Percentiles rank a stretch among this genome's conserved stretches.
Conservation (phyloP, 305 asterid species). For the Coffea humblotiana region DNA sequence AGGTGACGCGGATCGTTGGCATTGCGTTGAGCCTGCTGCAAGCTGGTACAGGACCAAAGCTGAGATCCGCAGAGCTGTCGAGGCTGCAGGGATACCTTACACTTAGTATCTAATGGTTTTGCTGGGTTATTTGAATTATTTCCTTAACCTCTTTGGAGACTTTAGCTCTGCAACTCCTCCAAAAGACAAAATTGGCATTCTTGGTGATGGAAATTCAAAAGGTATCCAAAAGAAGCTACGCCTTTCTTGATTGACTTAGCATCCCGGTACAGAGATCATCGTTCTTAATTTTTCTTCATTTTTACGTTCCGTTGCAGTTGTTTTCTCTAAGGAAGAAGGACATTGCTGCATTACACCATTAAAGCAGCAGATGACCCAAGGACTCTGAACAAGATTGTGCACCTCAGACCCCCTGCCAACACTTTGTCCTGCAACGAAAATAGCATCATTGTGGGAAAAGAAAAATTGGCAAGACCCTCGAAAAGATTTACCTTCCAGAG, state of each 20-base stretch:
- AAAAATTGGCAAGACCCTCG: background rate
- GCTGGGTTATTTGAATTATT: conserved; percentile 30
- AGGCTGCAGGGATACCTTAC: conserved; percentile 53
- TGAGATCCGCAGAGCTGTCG: conserved; percentile 47
- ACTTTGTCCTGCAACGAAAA: conserved; percentile 50
- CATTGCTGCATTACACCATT: conserved; percentile 24
- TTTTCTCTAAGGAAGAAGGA: conserved; percentile 56
- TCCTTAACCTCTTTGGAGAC: conserved; percentile 39
- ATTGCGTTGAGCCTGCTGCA: conserved; percentile 55
- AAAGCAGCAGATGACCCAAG: no score
- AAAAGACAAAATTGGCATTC: conserved; percentile 42
- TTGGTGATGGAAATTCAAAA: conserved; percentile 56
- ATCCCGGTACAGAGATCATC: no score
- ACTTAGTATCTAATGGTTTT: conserved; percentile 52
- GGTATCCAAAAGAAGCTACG: conserved; percentile 24
- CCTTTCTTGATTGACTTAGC: no score
- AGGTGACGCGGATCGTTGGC: conserved; percentile 54
- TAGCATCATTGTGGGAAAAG: conserved; percentile 10
- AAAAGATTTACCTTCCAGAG: conserved; percentile 44
- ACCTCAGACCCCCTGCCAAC: conserved; percentile 51
- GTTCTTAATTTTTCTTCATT: background rate
- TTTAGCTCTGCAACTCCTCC: conserved; percentile 42
- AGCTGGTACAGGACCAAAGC: conserved; percentile 39
- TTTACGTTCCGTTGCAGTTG: conserved; percentile 25
- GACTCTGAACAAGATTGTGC: conserved; percentile 18